Percentiles rank a stretch among this genome's conserved stretches.
These are phyloP conservation scores for Isatis lusitanica DNA, from an alignment of 441 rosid species.

Conservation along the genomic window DNA sequence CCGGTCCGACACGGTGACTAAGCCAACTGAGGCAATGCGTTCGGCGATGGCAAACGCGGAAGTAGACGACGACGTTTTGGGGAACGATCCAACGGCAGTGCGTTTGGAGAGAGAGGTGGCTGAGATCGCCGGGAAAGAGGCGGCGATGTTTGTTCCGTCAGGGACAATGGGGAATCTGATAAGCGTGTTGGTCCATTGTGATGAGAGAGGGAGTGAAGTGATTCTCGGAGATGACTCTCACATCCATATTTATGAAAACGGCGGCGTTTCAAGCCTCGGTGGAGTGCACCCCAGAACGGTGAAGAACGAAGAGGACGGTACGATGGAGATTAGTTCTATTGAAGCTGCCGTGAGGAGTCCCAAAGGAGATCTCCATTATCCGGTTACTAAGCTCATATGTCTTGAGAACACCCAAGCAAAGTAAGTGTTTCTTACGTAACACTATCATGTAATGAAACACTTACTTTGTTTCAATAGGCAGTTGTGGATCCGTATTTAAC, in stretches of 20 bases:
- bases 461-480: no score
- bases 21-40: constrained; percentile 89
- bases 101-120: constrained; percentile 74
- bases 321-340: constrained; percentile 67
- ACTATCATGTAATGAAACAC: neutral
- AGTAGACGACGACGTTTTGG: constrained; percentile 89
- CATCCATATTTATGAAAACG: constrained; percentile 84
- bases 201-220: constrained; percentile 85
- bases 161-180: constrained; percentile 97
- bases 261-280: constrained; percentile 81
- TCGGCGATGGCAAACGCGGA: constrained; percentile 86
- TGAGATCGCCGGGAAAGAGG: constrained; percentile 74
- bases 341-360: constrained; percentile 83
- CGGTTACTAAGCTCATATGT: constrained; percentile 88
- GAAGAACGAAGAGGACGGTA: constrained; percentile 80
- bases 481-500: no score
- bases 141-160: constrained; percentile 84
- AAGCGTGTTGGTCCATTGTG: constrained; percentile 90
- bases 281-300: constrained; percentile 89
- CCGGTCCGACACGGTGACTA: constrained; percentile 89
- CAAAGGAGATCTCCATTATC: constrained; percentile 64
- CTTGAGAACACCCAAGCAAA: constrained; percentile 95
- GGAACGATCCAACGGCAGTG: constrained; percentile 69
- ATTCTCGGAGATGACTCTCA: constrained; percentile 88
- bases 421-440: constrained; percentile 42